Percentiles rank a stretch among this genome's conserved stretches.
phyloP scores from a whole-genome alignment of 805 yeast species.

The Kodamaea lidongshanica region DNA sequence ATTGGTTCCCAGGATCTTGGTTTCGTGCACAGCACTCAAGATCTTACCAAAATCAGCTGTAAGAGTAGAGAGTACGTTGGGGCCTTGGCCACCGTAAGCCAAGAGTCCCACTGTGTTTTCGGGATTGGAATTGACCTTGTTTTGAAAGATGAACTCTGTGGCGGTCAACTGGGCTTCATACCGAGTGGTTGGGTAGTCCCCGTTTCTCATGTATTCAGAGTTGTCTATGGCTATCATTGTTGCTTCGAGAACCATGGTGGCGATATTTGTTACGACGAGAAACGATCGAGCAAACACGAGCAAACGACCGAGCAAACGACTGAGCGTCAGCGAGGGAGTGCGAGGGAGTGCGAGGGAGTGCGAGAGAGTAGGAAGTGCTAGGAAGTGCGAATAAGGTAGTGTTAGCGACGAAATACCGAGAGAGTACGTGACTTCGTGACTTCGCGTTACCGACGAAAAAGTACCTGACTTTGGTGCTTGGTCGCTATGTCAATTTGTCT shows the following conservation, averaged over 20 bases:
- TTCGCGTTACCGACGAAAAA: too few species aligned
- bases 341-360: too few species aligned
- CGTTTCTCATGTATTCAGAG: conserved; percentile 93
- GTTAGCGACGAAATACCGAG: too few species aligned
- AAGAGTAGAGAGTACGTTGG: conserved; percentile 81
- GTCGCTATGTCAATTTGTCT: too few species aligned
- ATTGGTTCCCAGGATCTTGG: conserved; percentile 57
- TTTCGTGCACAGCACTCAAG: conserved; percentile 75
- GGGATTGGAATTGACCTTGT: conserved; percentile 83
- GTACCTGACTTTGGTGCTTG: too few species aligned
- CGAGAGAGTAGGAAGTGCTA: too few species aligned
- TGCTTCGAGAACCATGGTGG: conserved; percentile 86
- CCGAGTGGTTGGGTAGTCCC: conserved; percentile 83
- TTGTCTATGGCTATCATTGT: conserved; percentile 93
- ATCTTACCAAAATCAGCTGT: conserved; percentile 85
- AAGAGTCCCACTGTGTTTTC: conserved; percentile 90
- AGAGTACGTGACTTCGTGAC: too few species aligned
- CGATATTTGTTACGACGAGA: too few species aligned
- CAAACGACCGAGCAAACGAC: too few species aligned
- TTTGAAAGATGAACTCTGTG: conserved; percentile 77
- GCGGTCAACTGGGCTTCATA: conserved; percentile 91
- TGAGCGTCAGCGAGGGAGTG: too few species aligned
- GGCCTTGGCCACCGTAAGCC: conserved; percentile 79
- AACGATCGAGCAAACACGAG: too few species aligned
- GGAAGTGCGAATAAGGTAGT: too few species aligned